Evolutionary conservation across 768 basidiomycete genomes (phyloP).

Genomic region (Russula sp.): DNA sequence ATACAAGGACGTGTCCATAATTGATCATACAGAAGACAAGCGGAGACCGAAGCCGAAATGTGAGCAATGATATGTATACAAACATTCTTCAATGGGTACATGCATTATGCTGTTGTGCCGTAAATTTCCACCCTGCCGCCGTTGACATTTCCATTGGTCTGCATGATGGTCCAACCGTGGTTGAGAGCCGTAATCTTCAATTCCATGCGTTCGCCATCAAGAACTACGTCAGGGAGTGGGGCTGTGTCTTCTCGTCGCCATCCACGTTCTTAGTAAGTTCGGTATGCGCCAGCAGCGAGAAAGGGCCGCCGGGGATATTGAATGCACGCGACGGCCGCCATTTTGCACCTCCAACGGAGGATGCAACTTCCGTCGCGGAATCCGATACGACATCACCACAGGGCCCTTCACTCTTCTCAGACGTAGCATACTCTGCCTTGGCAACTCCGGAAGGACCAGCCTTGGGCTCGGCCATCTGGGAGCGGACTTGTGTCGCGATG

Average conservation of each 20-base stretch:
- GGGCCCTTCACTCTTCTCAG: slow-evolving; percentile 7
- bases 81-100: not conserved
- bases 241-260: slow-evolving; percentile 9
- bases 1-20: not conserved
- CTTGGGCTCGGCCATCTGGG: not conserved
- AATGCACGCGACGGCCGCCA: slow-evolving; percentile 16
- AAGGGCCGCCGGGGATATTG: slow-evolving; percentile 24
- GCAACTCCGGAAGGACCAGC: not conserved
- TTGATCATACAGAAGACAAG: not conserved
- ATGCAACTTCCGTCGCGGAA: slow-evolving; percentile 23
- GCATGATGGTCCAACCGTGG: slow-evolving; percentile 24
- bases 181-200: slow-evolving; percentile 16
- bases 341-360: slow-evolving; percentile 7
- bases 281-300: slow-evolving; percentile 19
- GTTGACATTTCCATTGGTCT: slow-evolving; percentile 17
- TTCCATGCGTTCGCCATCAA: slow-evolving; percentile 23
- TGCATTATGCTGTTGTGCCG: not conserved
- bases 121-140: slow-evolving; percentile 26
- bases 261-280: not conserved
- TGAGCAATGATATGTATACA: slow-evolving; percentile 3
- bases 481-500: slow-evolving; percentile 1
- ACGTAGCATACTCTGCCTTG: not conserved
- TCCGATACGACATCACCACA: slow-evolving; percentile 11
- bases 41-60: not conserved
- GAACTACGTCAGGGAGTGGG: slow-evolving; percentile 15